phyloP scores from a whole-genome alignment of 176 grass and related monocot species.

The Avena atlantica region DNA sequence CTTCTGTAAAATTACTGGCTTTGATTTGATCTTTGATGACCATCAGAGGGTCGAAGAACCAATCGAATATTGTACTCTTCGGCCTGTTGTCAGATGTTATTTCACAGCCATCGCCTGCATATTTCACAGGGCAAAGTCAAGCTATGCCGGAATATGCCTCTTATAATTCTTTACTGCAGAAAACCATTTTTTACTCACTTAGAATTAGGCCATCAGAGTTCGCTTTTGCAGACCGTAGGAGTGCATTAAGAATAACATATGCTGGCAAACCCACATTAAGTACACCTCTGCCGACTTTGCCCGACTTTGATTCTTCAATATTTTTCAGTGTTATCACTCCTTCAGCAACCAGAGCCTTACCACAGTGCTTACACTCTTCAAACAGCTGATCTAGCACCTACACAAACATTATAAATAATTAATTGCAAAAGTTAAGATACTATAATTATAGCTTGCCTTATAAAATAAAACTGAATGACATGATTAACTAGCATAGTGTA shows the following conservation, averaged over 20 bases:
- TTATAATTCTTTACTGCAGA: background rate
- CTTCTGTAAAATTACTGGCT: constrained; percentile 77
- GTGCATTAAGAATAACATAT: constrained; percentile 76
- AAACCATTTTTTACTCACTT: constrained; percentile 65
- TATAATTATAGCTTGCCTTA: constrained; percentile 14
- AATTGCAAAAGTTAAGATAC: background rate
- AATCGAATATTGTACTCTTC: constrained; percentile 71
- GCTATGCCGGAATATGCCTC: background rate
- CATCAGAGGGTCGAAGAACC: constrained; percentile 97
- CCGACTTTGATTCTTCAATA: constrained; percentile 78
- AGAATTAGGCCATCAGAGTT: constrained; percentile 70
- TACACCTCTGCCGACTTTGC: constrained; percentile 57
- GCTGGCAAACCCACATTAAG: constrained; percentile 88
- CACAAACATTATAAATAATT: constrained; percentile 47
- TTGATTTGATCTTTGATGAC: constrained; percentile 94
- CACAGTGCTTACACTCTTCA: constrained; percentile 67
- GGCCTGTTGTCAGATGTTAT: constrained; percentile 84
- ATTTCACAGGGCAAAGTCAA: constrained; percentile 38
- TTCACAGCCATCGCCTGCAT: constrained; percentile 73
- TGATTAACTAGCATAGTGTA: constrained; percentile 9
- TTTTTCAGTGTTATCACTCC: constrained; percentile 76
- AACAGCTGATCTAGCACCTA: constrained; percentile 90
- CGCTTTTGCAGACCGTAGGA: constrained; percentile 71
- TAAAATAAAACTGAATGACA: constrained; percentile 6
- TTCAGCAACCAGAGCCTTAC: constrained; percentile 75